Conservation (phyloP, 78 protist species). For the Parvularia atlantis region DNA sequence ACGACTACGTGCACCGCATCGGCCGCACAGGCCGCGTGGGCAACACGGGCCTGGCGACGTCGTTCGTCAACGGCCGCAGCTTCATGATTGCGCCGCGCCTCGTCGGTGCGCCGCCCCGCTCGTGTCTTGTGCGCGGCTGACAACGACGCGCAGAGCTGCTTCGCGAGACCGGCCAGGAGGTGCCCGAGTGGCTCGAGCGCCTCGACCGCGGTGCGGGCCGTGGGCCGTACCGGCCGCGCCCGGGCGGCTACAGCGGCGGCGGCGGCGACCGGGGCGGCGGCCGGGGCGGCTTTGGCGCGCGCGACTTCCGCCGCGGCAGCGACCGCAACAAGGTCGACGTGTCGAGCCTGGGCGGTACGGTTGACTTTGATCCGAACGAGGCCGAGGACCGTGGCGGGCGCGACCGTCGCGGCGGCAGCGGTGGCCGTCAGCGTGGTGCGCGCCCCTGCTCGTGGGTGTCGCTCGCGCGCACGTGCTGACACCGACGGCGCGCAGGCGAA, state of each 20-base stretch:
- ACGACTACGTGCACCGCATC: slow-evolving; percentile 97
- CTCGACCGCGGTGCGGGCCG: not conserved
- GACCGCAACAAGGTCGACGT: slow-evolving; percentile 6
- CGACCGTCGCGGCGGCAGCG: slow-evolving; percentile 15
- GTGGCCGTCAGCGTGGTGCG: not conserved
- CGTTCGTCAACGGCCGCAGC: slow-evolving; percentile 53
- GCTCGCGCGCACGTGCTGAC: too few relatives aligned
- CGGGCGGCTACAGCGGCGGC: not conserved
- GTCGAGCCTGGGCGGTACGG: slow-evolving; percentile 11
- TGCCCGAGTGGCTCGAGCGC: slow-evolving; percentile 30
- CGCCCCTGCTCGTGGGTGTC: too few relatives aligned
- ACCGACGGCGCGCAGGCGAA: too few relatives aligned
- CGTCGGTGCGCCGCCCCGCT: too few relatives aligned
- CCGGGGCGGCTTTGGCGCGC: not conserved
- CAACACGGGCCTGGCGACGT: slow-evolving; percentile 69
- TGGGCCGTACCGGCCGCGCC: too few relatives aligned
- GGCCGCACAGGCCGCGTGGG: slow-evolving; percentile 98
- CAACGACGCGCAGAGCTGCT: too few relatives aligned
- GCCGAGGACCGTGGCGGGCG: slow-evolving; percentile 14
- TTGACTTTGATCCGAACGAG: not conserved
- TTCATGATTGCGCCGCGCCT: slow-evolving; percentile 30
- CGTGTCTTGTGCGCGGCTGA: too few relatives aligned
- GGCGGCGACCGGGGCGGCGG: slow-evolving; percentile 5
- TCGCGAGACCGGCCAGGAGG: slow-evolving; percentile 38
- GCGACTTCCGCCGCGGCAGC: not conserved